Evolutionary conservation across 495 filamentous ascomycete species (phyloP).

Genomic region (Letharia columbiana): DNA sequence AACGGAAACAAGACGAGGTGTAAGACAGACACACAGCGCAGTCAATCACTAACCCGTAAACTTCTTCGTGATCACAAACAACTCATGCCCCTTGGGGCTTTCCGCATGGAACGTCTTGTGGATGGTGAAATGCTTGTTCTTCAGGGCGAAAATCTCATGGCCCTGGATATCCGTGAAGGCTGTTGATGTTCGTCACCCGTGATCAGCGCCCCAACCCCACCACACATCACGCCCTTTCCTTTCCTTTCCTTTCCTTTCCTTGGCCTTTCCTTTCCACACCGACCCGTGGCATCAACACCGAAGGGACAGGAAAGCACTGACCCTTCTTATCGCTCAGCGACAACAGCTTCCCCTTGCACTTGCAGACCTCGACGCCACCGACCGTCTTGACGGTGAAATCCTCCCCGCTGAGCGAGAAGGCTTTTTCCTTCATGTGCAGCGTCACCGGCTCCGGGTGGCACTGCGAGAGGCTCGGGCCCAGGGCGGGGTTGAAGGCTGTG

Average conservation of each 20-base stretch:
- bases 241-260: too few species aligned
- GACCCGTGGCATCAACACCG: too few species aligned
- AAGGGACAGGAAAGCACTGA: neutral
- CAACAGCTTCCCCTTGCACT: constrained; percentile 21
- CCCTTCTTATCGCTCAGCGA: constrained; percentile 17
- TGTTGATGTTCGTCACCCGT: neutral
- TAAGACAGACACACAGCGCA: neutral
- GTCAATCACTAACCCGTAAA: constrained; percentile 12
- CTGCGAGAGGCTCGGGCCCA: constrained; percentile 10
- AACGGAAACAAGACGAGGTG: too few species aligned
- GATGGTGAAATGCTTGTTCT: constrained; percentile 19
- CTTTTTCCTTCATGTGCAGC: constrained; percentile 23
- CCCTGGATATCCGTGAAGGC: constrained; percentile 16
- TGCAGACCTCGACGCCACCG: constrained; percentile 15
- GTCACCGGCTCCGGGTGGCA: constrained; percentile 20
- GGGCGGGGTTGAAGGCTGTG: constrained; percentile 14
- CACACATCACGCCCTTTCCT: too few species aligned
- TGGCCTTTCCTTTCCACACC: too few species aligned
- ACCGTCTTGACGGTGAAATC: constrained; percentile 21
- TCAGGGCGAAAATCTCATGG: constrained; percentile 18
- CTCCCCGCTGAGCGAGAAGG: constrained; percentile 19
- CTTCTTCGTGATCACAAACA: constrained; percentile 20
- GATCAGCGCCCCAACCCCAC: neutral
- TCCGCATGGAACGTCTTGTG: constrained; percentile 17
- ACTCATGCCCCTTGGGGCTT: constrained; percentile 14